A percentile compares a stretch with the other conserved stretches of the same genome.
Evolutionary conservation across 139 green algal species (phyloP).

Genomic region (Asterochloris sp.): DNA sequence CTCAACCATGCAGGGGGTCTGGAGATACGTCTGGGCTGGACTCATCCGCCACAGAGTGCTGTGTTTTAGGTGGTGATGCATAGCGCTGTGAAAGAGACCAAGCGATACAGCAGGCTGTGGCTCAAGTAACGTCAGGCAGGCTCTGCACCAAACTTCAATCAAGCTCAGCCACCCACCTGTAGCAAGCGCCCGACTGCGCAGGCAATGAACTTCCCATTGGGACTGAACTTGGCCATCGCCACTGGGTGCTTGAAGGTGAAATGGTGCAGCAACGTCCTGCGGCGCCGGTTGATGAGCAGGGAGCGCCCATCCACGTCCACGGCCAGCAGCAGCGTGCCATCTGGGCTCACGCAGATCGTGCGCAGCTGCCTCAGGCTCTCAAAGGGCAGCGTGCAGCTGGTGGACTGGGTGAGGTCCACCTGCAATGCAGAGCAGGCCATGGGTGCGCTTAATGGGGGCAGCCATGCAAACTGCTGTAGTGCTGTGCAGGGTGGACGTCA

Average conservation of each 20-base stretch:
- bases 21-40: no score
- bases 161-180: constrained; percentile 43
- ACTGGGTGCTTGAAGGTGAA: constrained; percentile 89
- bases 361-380: constrained; percentile 73
- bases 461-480: no score
- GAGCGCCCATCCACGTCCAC: constrained; percentile 80
- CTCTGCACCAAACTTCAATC: no score
- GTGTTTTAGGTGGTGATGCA: no score
- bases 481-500: no score
- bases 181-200: constrained; percentile 80
- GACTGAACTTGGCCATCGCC: constrained; percentile 76
- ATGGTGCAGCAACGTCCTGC: constrained; percentile 84
- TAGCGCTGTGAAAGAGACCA: no score
- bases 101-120: no score
- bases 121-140: no score
- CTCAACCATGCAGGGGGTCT: no score
- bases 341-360: constrained; percentile 71
- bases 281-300: constrained; percentile 73
- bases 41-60: no score
- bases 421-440: constrained; percentile 24
- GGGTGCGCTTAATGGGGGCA: no score
- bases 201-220: constrained; percentile 85
- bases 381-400: constrained; percentile 75
- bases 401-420: constrained; percentile 70
- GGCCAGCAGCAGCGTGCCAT: constrained; percentile 79